Base-by-base conservation (phyloP, 2,329 filamentous ascomycete genomes). In the Ceratocystis huliohia region DNA sequence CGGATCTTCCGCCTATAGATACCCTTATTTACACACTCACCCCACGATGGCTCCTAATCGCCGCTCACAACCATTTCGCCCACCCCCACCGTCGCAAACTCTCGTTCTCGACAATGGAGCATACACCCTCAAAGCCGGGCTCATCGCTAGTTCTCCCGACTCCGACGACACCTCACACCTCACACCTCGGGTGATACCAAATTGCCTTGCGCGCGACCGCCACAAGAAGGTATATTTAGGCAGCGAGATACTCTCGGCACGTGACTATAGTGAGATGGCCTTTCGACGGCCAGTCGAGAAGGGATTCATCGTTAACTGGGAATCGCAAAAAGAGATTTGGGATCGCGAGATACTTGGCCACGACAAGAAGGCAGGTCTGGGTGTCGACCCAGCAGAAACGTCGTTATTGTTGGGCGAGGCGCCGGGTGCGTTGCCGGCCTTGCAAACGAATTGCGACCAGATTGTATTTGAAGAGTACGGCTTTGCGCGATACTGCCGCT, bases 381-480 rank as follows among this genome's bases (percentile, higher is more conserved):
- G 80, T 71, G 91, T 88, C 74, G 87, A 95, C 70, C 89, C 93
- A 0, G 79, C 82, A 65, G 87, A 93, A 66, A 94, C 91, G n/a
- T 87, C 91, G 61, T 77, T 99, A 67, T 77, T 99, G 3, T 81
- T 97, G 63, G 86, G 89, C 1, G 94, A 99, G 75, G 88, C 91
- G 59, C 88, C 91, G 3, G 96, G 95, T 75, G 86, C 87, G 3
- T 81, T 96, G 66, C 86, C 88, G 0, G 85, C 86, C 13, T 77
- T 99, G 69, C 91, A 96, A 75, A 84, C 87, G 48, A 94, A 96
- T 74, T 91, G 90, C 71, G 94, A 99, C 73, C 93, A 99, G 78
- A 91, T 99, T 73, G 84, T 97, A 1, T 97, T 99, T 78, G 94
- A 99, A 74, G 92, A 97, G 74, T 99, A 94, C 78, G 90, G 90